These are phyloP conservation scores for Candida mattraensis DNA, from an alignment of 805 yeast genomes.

Conservation along the genomic window DNA sequence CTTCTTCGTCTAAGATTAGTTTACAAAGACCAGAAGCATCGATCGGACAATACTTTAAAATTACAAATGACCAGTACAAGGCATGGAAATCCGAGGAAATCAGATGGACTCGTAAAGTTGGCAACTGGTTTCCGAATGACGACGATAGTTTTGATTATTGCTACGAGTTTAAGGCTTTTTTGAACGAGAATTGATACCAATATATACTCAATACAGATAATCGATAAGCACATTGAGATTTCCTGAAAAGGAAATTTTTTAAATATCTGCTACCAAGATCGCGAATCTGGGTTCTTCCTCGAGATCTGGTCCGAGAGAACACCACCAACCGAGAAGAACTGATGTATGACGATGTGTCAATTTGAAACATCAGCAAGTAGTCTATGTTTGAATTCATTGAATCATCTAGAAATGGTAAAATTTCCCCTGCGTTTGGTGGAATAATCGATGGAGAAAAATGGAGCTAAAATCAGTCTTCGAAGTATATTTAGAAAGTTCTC, in stretches of 20 bases:
- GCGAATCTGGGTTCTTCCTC: too few species aligned
- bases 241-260: constrained; percentile 17
- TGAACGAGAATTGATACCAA: constrained; percentile 25
- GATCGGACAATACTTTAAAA: constrained; percentile 21
- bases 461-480: too few species aligned
- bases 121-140: constrained; percentile 36
- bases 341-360: background rate
- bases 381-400: too few species aligned
- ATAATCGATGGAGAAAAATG: too few species aligned
- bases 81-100: constrained; percentile 33
- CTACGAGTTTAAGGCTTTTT: constrained; percentile 32
- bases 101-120: constrained; percentile 37
- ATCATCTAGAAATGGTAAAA: too few species aligned
- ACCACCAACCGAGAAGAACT: background rate
- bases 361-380: too few species aligned
- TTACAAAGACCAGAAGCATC: background rate
- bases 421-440: too few species aligned
- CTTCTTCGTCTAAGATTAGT: too few species aligned
- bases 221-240: constrained; percentile 10
- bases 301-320: background rate
- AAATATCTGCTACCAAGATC: constrained; percentile 5
- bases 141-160: constrained; percentile 28
- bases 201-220: background rate
- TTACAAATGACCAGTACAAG: constrained; percentile 28
- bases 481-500: too few species aligned